These are phyloP conservation scores for Kodamaea neixiangensis DNA, from an alignment of 805 yeast genomes.

Conservation along the genomic window DNA sequence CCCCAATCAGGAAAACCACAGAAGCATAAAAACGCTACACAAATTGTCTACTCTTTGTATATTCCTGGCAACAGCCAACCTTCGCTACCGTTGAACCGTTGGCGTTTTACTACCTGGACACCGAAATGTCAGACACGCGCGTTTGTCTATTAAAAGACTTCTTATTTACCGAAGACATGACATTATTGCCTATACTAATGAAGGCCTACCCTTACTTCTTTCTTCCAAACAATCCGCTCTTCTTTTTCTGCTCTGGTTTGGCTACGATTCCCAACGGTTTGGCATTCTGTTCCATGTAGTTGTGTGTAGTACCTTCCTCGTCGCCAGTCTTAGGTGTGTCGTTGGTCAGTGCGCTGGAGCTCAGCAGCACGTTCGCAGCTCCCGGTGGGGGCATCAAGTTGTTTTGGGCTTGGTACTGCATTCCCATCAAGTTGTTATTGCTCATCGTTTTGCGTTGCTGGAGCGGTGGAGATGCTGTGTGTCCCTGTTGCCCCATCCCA, in stretches of 20 bases:
- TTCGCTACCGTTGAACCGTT: not conserved
- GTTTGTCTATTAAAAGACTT: no score
- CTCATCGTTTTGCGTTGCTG: not conserved
- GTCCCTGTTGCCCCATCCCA: not conserved
- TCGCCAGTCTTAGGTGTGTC: conserved; percentile 14
- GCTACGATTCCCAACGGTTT: conserved; percentile 12
- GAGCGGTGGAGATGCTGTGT: conserved; percentile 6
- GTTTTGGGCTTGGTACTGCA: conserved; percentile 8
- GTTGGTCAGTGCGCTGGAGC: conserved; percentile 13
- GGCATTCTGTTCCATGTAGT: not conserved
- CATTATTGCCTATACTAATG: no score
- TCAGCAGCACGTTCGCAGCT: conserved; percentile 9
- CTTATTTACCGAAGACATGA: not conserved
- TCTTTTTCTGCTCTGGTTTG: not conserved
- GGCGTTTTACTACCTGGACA: no score
- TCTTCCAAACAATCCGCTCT: not conserved
- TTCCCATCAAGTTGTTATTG: conserved; percentile 1
- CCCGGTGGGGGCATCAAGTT: not conserved
- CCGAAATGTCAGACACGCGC: no score
- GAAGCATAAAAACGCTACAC: conserved; percentile 3
- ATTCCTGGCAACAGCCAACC: not conserved
- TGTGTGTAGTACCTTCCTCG: conserved; percentile 4
- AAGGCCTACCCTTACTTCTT: not conserved
- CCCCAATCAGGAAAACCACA: conserved; percentile 1
- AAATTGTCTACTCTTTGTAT: not conserved